These are phyloP conservation scores for Kuraishia capsulata DNA, from an alignment of 805 yeast species.

Conservation along the genomic window DNA sequence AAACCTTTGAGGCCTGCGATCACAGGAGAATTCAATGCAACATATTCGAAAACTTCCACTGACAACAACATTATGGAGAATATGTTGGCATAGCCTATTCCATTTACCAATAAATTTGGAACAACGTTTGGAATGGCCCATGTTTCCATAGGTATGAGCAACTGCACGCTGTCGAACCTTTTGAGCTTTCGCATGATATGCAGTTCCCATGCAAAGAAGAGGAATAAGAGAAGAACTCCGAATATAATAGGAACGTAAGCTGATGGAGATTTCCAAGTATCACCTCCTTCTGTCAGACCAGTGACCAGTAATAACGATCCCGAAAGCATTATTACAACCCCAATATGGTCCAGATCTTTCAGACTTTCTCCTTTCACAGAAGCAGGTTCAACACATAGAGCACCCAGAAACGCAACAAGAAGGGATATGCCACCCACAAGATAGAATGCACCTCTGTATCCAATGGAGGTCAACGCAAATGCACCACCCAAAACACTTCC, in stretches of 20 bases:
- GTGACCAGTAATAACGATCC: constrained; percentile 29
- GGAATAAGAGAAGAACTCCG: constrained; percentile 23
- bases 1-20: no score
- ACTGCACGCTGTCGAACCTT: constrained; percentile 3
- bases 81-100: constrained; percentile 12
- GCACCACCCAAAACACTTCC: constrained; percentile 38
- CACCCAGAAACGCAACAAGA: constrained; percentile 17
- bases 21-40: neutral
- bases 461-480: constrained; percentile 24
- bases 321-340: constrained; percentile 20
- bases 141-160: constrained; percentile 19
- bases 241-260: constrained; percentile 31
- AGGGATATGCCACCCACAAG: constrained; percentile 24
- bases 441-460: constrained; percentile 29
- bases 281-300: constrained; percentile 38
- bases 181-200: neutral
- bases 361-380: constrained; percentile 11
- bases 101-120: constrained; percentile 10
- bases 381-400: constrained; percentile 20
- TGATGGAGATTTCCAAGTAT: constrained; percentile 28
- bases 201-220: constrained; percentile 22
- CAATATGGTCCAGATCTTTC: constrained; percentile 27
- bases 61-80: constrained; percentile 12
- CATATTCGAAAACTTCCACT: constrained; percentile 6
- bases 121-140: constrained; percentile 17